A percentile compares a stretch with the other conserved stretches of the same genome.
Evolutionary conservation across 148 eudicot species (phyloP).

Genomic region (Chenopodium formosanum): DNA sequence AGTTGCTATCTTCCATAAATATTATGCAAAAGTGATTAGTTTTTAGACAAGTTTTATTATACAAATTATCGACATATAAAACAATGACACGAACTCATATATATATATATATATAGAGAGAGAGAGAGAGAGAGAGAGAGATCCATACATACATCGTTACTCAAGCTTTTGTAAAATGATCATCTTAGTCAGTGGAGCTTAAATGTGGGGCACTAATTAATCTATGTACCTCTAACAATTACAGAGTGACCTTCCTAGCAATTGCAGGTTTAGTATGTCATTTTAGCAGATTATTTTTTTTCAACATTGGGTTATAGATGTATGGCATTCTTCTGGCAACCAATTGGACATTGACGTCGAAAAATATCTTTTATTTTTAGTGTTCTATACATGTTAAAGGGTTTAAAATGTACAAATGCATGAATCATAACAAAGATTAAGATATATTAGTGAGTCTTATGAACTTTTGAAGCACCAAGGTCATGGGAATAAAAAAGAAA

Average conservation of each 20-base stretch:
- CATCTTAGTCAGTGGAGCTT: slow-evolving; percentile 16
- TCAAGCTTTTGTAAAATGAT: slow-evolving; percentile 5
- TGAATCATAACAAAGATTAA: slow-evolving; percentile 5
- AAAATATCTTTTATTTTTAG: background rate
- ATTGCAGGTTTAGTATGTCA: slow-evolving; percentile 6
- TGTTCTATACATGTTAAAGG: no score
- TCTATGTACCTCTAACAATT: background rate
- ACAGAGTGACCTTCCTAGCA: slow-evolving; percentile 23
- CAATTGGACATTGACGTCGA: slow-evolving; percentile 9
- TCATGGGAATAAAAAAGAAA: background rate
- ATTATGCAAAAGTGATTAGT: background rate
- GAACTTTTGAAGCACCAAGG: slow-evolving; percentile 6
- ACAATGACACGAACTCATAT: background rate
- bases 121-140: no score
- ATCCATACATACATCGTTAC: background rate
- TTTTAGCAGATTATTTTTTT: slow-evolving; percentile 1
- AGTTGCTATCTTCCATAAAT: slow-evolving; percentile 6
- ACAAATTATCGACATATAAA: background rate
- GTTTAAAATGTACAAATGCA: background rate
- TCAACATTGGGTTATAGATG: slow-evolving; percentile 20
- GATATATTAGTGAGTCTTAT: background rate
- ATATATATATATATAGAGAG: slow-evolving; percentile 20
- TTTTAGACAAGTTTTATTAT: background rate
- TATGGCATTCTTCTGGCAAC: slow-evolving; percentile 22
- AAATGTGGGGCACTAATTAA: slow-evolving; percentile 17